Percentiles rank a stretch among this genome's conserved stretches.
These are phyloP conservation scores for Leccinum huronense DNA, from an alignment of 1,284 basidiomycete genomes.

Conservation along the genomic window DNA sequence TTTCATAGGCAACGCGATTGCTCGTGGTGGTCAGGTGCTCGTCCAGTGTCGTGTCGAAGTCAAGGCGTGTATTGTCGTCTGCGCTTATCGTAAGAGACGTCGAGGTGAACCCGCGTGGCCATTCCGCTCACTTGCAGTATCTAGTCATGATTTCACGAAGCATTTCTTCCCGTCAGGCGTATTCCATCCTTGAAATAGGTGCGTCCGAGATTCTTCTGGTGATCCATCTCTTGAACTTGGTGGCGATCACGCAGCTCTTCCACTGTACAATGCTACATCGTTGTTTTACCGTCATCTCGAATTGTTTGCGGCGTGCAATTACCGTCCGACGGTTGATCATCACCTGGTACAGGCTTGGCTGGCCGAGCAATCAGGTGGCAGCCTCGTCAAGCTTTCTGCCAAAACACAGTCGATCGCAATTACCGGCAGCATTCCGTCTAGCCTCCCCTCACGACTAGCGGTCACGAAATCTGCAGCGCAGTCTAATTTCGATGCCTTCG, in stretches of 20 bases:
- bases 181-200: constrained; percentile 45
- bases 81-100: constrained; percentile 56
- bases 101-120: constrained; percentile 13
- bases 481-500: constrained; percentile 35
- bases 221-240: background rate
- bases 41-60: constrained; percentile 62
- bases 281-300: constrained; percentile 50
- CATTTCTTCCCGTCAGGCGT: constrained; percentile 38
- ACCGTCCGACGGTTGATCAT: constrained; percentile 41
- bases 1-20: constrained; percentile 44
- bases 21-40: constrained; percentile 49
- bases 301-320: constrained; percentile 46
- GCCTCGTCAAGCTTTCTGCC: constrained; percentile 11
- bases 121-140: constrained; percentile 14
- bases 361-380: constrained; percentile 29
- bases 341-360: constrained; percentile 42
- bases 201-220: constrained; percentile 6
- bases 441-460: constrained; percentile 12
- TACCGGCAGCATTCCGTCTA: constrained; percentile 6
- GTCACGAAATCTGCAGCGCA: constrained; percentile 19
- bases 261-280: constrained; percentile 53
- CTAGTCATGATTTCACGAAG: constrained; percentile 42
- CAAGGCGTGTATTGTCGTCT: constrained; percentile 56
- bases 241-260: constrained; percentile 41
- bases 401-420: constrained; percentile 18